Evolutionary conservation across 768 basidiomycete species (phyloP), one percentile per base, ranked within the genome.

Genomic region (Lanmaoa pseudosensibilis): DNA sequence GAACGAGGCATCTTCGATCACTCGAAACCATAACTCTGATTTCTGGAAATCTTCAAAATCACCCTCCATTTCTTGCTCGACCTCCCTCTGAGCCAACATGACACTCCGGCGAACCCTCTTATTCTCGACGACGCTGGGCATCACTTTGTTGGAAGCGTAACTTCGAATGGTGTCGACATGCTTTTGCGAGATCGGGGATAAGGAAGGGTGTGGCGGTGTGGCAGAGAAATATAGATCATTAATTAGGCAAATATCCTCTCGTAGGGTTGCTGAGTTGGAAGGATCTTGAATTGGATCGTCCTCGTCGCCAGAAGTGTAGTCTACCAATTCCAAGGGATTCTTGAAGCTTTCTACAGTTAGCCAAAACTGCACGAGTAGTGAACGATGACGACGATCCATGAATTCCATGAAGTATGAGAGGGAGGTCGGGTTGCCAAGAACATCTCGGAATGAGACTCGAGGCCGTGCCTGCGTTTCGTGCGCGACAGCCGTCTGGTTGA

Each of bases 351-450:
- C 94, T 3, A 98, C 92, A 0, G 94, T 93, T 2, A 98, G 78
- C 96, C 96, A 98, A 73, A 98, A 99, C 60, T 98, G 96, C 4
- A 97, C 92, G 11, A 93, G 83, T 13, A 92, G 67, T 13, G 94
- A 90, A 32, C 89, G 84, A 57, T 85, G 81, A 9, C 90, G 83
- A 15, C 97, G 83, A 63, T 98, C 97, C 92, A 98, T 95, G 65
- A 92, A 97, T 75, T 99, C 97, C 87, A 98, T 94, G 75, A 96
- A 92, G 69, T 97, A 96, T 2, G 92, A 93, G 3, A 98, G 80
- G 0, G 94, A 93, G 37, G 86, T 88, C 0, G 96, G 95, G 62
- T 93, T 94, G 23, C 86, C 77, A 4, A 99, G 83, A 49, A 98
- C 81, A 50, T 93, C 89, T 38, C 90, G 83, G 5, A 96, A 78